Evolutionary conservation across 2,329 filamentous ascomycete genomes (phyloP).

Genomic region (Neonectria faginata): DNA sequence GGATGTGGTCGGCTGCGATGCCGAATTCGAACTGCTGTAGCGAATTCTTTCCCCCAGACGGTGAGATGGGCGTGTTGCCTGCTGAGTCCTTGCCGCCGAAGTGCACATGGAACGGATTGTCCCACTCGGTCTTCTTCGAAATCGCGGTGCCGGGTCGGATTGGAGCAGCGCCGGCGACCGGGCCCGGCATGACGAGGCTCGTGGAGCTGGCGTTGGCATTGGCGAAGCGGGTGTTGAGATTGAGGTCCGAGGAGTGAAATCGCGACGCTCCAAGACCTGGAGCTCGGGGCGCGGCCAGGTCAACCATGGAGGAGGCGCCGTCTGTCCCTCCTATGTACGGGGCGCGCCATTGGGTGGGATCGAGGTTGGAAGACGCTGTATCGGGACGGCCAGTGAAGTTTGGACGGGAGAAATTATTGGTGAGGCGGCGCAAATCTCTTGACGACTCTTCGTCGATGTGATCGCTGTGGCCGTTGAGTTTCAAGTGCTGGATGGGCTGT

Average conservation of each 20-base stretch:
- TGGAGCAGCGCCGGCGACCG: constrained; percentile 45
- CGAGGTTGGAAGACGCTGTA: constrained; percentile 53
- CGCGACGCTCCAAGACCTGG: constrained; percentile 41
- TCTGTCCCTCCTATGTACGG: constrained; percentile 52
- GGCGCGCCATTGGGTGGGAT: constrained; percentile 47
- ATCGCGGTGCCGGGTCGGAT: constrained; percentile 48
- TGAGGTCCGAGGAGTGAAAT: constrained; percentile 54
- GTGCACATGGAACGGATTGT: constrained; percentile 62
- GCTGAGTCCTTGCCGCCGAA: constrained; percentile 50
- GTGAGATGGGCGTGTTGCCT: constrained; percentile 43
- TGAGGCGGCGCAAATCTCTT: constrained; percentile 50
- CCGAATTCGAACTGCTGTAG: constrained; percentile 57
- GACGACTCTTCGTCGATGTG: not conserved
- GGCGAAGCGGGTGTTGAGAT: constrained; percentile 52
- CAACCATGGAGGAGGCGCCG: constrained; percentile 58
- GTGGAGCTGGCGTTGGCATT: constrained; percentile 49
- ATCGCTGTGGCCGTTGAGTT: constrained; percentile 7
- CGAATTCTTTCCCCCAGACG: constrained; percentile 50
- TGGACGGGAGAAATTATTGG: constrained; percentile 50
- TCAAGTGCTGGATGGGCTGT: constrained; percentile 32
- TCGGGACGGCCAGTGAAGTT: constrained; percentile 54
- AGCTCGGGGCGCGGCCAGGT: constrained; percentile 52
- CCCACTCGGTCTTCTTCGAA: constrained; percentile 54
- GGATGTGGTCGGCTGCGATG: constrained; percentile 31
- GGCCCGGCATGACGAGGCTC: constrained; percentile 50